Evolutionary conservation across 2,329 filamentous ascomycete species (phyloP).

Genomic region (Talaromyces sp.): DNA sequence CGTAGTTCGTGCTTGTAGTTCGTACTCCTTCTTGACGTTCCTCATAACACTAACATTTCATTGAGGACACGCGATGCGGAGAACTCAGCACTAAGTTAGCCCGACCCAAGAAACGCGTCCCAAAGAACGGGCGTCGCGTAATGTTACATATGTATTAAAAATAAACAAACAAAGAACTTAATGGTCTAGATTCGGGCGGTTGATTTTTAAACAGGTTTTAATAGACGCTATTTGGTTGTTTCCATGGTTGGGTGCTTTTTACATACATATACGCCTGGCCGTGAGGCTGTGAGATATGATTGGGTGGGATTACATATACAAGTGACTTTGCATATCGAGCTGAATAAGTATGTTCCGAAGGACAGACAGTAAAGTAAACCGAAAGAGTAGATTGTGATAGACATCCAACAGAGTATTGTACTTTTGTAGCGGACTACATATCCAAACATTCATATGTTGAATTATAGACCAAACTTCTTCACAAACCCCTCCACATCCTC

Average conservation of each 20-base stretch:
- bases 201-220: not conserved
- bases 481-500: slow-evolving; percentile 47
- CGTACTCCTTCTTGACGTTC: not conserved
- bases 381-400: not conserved
- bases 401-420: too few relatives aligned
- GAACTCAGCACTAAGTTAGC: not conserved
- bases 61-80: not conserved
- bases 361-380: not conserved
- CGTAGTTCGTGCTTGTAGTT: not conserved
- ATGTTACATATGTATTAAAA: not conserved
- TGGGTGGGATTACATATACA: too few relatives aligned
- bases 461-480: slow-evolving; percentile 19
- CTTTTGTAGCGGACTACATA: not conserved
- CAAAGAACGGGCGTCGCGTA: not conserved
- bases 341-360: too few relatives aligned
- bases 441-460: too few relatives aligned
- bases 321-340: too few relatives aligned
- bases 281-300: not conserved
- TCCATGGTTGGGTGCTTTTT: not conserved
- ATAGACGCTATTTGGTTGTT: not conserved
- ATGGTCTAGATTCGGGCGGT: not conserved
- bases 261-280: too few relatives aligned
- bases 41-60: too few relatives aligned
- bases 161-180: not conserved
- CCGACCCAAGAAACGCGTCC: not conserved